Evolutionary conservation across 768 basidiomycete species (phyloP).

Genomic region (Amanita molliuscula): DNA sequence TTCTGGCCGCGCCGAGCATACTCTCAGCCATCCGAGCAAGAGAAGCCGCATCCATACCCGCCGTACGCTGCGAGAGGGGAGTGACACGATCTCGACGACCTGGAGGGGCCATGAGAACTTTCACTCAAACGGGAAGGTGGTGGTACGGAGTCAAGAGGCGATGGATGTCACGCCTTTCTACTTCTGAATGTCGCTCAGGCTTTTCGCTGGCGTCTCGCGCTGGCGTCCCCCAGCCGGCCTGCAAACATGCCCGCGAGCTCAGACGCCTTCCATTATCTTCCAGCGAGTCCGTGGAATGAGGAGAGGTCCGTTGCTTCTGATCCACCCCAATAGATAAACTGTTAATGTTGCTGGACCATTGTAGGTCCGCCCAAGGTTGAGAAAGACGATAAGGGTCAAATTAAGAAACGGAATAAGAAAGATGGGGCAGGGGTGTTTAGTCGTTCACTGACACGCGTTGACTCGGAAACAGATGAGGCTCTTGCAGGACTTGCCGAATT

Average conservation of each 20-base stretch:
- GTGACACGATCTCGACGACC: too few species aligned
- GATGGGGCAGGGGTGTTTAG: slow-evolving; percentile 21
- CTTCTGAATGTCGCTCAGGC: slow-evolving; percentile 3
- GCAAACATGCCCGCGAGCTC: not conserved
- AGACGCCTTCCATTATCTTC: not conserved
- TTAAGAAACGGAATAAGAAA: slow-evolving; percentile 13
- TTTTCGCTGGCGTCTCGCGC: not conserved
- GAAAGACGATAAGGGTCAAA: slow-evolving; percentile 9
- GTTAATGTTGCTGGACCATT: not conserved
- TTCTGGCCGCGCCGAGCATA: too few species aligned
- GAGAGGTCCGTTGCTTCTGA: not conserved
- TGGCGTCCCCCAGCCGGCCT: not conserved
- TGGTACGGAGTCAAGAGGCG: too few species aligned
- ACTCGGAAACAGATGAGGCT: too few species aligned
- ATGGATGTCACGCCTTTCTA: too few species aligned
- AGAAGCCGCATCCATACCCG: too few species aligned
- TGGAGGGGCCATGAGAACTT: too few species aligned
- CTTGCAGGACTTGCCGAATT: slow-evolving; percentile 37
- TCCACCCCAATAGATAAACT: not conserved
- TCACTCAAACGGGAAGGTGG: too few species aligned
- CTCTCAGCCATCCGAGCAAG: too few species aligned
- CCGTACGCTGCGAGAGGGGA: too few species aligned
- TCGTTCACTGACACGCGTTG: too few species aligned
- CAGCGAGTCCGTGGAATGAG: not conserved
- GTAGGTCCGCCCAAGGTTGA: slow-evolving; percentile 4